A percentile compares a stretch with the other conserved stretches of the same genome.
Conservation (phyloP, 2,329 filamentous ascomycete genomes). For the Escovopsis sp. region DNA sequence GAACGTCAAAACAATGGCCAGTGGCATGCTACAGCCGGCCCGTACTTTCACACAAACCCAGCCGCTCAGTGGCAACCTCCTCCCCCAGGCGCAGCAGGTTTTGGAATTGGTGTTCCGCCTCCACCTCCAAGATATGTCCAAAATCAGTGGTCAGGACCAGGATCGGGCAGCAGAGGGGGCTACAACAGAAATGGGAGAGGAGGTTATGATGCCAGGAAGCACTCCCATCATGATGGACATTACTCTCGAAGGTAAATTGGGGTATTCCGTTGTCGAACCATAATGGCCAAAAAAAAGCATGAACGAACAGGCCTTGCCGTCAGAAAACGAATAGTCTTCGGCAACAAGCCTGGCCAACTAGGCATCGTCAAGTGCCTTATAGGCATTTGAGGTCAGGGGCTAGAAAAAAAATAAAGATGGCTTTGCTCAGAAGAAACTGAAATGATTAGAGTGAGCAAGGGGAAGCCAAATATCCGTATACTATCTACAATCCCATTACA, state of each 20-base stretch:
- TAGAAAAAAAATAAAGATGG: too few species aligned
- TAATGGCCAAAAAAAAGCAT: too few species aligned
- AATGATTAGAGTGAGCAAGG: too few species aligned
- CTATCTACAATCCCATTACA: too few species aligned
- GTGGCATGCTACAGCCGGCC: conserved; percentile 10
- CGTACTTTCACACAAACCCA: conserved; percentile 6
- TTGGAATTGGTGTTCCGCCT: conserved; percentile 20
- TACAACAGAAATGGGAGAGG: not conserved
- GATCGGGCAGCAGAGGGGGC: not conserved
- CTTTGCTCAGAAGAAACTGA: too few species aligned
- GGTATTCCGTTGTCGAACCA: too few species aligned
- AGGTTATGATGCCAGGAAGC: not conserved
- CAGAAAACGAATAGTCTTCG: too few species aligned
- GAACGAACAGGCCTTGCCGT: too few species aligned
- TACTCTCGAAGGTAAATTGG: not conserved
- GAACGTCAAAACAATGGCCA: conserved; percentile 8
- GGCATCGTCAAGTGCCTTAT: too few species aligned
- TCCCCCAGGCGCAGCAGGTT: conserved; percentile 18
- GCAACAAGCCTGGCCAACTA: too few species aligned
- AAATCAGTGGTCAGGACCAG: not conserved
- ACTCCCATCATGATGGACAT: not conserved
- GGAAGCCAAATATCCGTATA: too few species aligned
- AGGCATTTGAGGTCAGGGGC: too few species aligned
- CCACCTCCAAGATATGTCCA: conserved; percentile 12
- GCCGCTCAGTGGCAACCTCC: conserved; percentile 12